Conservation (phyloP, 345 rosid species). For the Hibiscus mutabilis region DNA sequence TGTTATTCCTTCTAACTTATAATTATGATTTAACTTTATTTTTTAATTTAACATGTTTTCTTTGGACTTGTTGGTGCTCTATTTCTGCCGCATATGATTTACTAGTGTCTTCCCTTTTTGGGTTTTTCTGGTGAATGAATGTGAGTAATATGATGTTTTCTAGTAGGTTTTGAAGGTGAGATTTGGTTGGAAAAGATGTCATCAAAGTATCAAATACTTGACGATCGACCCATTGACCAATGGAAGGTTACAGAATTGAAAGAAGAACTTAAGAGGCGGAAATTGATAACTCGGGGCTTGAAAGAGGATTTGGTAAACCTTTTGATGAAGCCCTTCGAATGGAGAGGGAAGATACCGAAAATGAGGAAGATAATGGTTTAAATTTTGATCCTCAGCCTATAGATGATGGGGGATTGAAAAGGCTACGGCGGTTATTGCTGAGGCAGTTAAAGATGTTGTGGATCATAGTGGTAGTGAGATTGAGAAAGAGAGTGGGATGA, state of each 20-base stretch:
- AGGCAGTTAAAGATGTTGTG: conserved; percentile 11
- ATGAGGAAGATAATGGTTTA: conserved; percentile 29
- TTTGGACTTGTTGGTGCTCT: background rate
- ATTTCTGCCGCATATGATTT: background rate
- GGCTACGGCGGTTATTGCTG: conserved; percentile 21
- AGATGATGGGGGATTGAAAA: conserved; percentile 17
- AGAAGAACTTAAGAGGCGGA: conserved; percentile 87
- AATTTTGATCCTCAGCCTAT: conserved; percentile 15
- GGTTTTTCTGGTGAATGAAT: conserved; percentile 5
- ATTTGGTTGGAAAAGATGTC: conserved; percentile 46
- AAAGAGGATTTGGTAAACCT: conserved; percentile 79
- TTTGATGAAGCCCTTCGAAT: conserved; percentile 61
- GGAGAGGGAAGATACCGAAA: conserved; percentile 42
- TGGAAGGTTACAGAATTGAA: conserved; percentile 91
- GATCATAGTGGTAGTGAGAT: conserved; percentile 2
- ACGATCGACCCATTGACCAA: conserved; percentile 72
- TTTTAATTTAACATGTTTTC: background rate
- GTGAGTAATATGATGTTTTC: conserved; percentile 8
- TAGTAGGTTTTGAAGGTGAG: conserved; percentile 18
- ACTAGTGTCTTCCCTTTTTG: background rate
- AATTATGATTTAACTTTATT: background rate
- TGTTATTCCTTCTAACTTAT: background rate
- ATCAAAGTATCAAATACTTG: conserved; percentile 61
- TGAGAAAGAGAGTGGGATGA: conserved; percentile 33
- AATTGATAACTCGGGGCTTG: conserved; percentile 59